Evolutionary conservation across 495 filamentous ascomycete genomes (phyloP).

Genomic region (Pseudoneurospora amorphoporcata): DNA sequence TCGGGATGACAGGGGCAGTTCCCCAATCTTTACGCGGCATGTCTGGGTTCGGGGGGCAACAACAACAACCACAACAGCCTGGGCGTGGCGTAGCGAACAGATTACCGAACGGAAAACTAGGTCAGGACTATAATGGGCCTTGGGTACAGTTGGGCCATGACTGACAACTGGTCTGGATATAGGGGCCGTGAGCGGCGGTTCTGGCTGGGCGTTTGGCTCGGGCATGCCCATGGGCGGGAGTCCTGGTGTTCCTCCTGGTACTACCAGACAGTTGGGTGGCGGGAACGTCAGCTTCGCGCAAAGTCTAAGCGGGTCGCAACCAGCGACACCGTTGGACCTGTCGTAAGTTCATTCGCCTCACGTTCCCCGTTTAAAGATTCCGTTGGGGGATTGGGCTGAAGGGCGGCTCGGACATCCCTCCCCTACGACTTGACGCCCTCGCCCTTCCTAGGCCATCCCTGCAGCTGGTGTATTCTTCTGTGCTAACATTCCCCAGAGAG

Average conservation of each 20-base stretch:
- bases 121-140: constrained; percentile 33
- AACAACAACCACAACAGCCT: constrained; percentile 49
- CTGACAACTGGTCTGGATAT: constrained; percentile 22
- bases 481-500: constrained; percentile 42
- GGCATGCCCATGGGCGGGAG: constrained; percentile 59
- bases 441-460: not conserved
- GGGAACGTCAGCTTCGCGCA: constrained; percentile 72
- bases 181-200: constrained; percentile 48
- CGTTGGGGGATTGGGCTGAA: not conserved
- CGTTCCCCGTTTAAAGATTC: not conserved
- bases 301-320: constrained; percentile 66
- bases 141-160: not conserved
- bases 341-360: constrained; percentile 52
- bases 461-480: not conserved
- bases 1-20: constrained; percentile 43
- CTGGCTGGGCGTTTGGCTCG: constrained; percentile 63
- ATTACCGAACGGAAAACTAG: constrained; percentile 67
- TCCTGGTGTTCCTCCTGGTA: constrained; percentile 39
- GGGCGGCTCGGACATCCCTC: not conserved
- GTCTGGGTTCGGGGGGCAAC: constrained; percentile 55
- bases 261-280: constrained; percentile 45
- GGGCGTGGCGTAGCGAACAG: constrained; percentile 56
- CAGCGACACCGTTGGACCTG: constrained; percentile 61
- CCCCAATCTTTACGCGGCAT: constrained; percentile 62
- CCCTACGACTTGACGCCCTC: not conserved